phyloP scores from a whole-genome alignment of 148 eudicot species.

The Chenopodium album region DNA sequence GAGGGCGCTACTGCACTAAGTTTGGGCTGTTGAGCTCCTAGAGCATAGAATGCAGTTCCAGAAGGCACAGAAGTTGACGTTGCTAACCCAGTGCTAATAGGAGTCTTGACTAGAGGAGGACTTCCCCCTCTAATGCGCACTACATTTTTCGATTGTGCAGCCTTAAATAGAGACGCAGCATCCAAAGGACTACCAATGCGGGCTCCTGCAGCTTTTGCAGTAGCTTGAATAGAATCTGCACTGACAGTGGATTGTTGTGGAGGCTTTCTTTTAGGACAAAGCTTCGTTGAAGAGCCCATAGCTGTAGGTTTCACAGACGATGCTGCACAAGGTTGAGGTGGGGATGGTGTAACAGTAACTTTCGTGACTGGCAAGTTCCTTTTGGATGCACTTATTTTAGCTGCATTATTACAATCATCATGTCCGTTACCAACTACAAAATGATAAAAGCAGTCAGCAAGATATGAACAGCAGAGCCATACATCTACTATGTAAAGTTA shows the following conservation, averaged over 20 bases:
- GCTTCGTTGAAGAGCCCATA: conserved; percentile 9
- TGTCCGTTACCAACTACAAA: neutral
- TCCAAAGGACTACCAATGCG: conserved; percentile 70
- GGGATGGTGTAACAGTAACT: conserved; percentile 12
- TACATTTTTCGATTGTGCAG: conserved; percentile 13
- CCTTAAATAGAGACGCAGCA: conserved; percentile 59
- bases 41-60: conserved; percentile 23
- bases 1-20: conserved; percentile 33
- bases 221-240: conserved; percentile 61
- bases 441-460: no score
- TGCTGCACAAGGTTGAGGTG: conserved; percentile 17
- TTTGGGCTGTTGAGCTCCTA: conserved; percentile 38
- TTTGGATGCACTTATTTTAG: conserved; percentile 22
- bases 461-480: no score
- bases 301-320: conserved; percentile 26
- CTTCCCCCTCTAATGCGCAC: neutral
- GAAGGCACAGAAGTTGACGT: neutral
- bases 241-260: conserved; percentile 24
- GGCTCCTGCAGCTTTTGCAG: conserved; percentile 93
- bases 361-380: conserved; percentile 17
- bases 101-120: conserved; percentile 23
- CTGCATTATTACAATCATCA: conserved; percentile 31
- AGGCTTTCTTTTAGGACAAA: conserved; percentile 42
- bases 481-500: no score
- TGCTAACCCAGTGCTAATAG: conserved; percentile 45